Base-by-base conservation (phyloP, 345 rosid genomes). In the Linum tenue region DNA sequence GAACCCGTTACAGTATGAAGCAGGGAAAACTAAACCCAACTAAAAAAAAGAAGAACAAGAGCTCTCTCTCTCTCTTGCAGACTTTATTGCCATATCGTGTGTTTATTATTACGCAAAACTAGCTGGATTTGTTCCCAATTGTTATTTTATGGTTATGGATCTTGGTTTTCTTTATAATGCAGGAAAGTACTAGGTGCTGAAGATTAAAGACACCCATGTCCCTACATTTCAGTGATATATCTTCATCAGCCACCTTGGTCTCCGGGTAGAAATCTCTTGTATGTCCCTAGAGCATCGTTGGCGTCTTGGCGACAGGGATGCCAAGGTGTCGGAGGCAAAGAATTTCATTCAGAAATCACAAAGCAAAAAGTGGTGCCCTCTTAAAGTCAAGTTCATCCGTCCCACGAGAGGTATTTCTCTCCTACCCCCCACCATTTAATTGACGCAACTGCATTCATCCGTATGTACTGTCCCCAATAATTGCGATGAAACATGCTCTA, bases 121-220 rank as follows among this genome's bases (percentile, higher is more conserved):
- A 69, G 64, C 62, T 57, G 63, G 43, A 7, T 12, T 35, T 44
- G 62, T 64, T 61, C 14, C 37, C 60, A 58, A 56, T 12, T 41
- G 55, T 66, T 41, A 64, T 56, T 39, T 38, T 64, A 64, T 61
- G 35, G 69, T 63, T 69, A 72, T 60, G 72, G 67, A 65, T 55
- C 64, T 71, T 40, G 60, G 79, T 67, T 79, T 81, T 64, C 87
- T 78, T 83, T 79, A 76, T 40, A 69, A 77, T 77, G 79, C 87
- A 79, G 85, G 40, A 81, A 81, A 78, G 84, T 84, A 81, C 71
- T 68, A 67, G 77, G 69, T 76, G 74, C 72, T 31, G 70, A 22
- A 71, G 66, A 55, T 31, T 68, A 71, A 63, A 68, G 67, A 56
- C 68, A 66, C 31, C 10, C 38, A 56, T 62, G 73, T 9, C 82